Conservation (phyloP, 2,329 filamentous ascomycete species). For the Nemania sp. region DNA sequence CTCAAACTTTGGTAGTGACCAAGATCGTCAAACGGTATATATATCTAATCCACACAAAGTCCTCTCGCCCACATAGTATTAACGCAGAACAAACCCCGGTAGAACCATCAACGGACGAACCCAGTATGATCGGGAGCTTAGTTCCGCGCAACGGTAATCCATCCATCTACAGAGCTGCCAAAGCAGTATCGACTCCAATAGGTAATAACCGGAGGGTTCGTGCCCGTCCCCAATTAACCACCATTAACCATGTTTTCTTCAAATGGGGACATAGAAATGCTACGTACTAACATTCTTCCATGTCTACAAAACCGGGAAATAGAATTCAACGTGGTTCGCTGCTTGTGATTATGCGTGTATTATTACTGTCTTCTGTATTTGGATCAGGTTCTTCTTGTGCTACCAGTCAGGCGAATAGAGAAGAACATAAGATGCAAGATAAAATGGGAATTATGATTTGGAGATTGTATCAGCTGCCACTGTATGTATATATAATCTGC, state of each 20-base stretch:
- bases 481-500: slow-evolving; percentile 41
- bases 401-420: background rate
- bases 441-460: background rate
- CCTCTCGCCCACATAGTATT: background rate
- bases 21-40: background rate
- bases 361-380: background rate
- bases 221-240: slow-evolving; percentile 38
- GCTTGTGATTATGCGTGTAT: background rate
- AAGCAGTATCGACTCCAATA: slow-evolving; percentile 14
- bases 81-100: background rate
- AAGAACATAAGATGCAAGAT: background rate
- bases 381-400: too few species aligned
- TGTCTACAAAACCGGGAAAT: background rate
- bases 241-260: background rate
- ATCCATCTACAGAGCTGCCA: background rate
- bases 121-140: background rate
- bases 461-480: slow-evolving; percentile 14
- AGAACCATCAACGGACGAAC: background rate
- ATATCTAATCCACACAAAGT: background rate
- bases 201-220: slow-evolving; percentile 45
- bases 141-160: slow-evolving; percentile 10
- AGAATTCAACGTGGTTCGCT: background rate
- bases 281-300: background rate
- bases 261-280: background rate
- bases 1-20: background rate